Evolutionary conservation across 139 green algal genomes (phyloP), one percentile per base, ranked within the genome.

Genomic region (Astrephomene gubernaculifera): DNA sequence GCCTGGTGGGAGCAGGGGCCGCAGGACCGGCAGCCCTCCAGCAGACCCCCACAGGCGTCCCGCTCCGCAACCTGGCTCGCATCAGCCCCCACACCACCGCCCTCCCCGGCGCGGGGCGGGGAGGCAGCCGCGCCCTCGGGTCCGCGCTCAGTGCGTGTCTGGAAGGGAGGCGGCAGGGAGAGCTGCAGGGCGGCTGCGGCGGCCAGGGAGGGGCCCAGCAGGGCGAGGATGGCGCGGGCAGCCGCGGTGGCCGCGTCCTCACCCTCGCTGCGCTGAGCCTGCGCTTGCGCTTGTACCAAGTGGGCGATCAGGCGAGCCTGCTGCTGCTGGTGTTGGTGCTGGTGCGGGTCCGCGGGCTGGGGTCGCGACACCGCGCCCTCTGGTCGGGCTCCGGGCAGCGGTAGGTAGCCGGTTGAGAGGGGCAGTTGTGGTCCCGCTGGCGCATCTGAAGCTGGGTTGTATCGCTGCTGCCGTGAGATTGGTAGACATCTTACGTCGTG

Each of bases 301-400:
- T 83, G 76, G 2, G 54, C 54, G 0, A 83, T 57, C 25, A 83
- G 76, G 0, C 61, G 27, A 12, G 60, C 60, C 41, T 83, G 76
- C 38, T 83, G 75, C 57, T 82, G 75, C 39, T 82, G 74, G 25
- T 79, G 71, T 44, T 79, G 71, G 5, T 74, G 68, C 43, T 78
- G 70, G 17, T 65, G 44, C n/a, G n/a, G n/a, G n/a, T n/a, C n/a
- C n/a, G n/a, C n/a, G n/a, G n/a, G n/a, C n/a, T n/a, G n/a, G n/a
- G n/a, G n/a, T n/a, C n/a, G n/a, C n/a, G n/a, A n/a, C n/a, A n/a
- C n/a, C n/a, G n/a, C n/a, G n/a, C n/a, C n/a, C n/a, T n/a, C n/a
- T n/a, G n/a, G n/a, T n/a, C n/a, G n/a, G n/a, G n/a, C n/a, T n/a
- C n/a, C n/a, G n/a, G n/a, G n/a, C n/a, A n/a, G n/a, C n/a, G n/a